Evolutionary conservation across 2,329 filamentous ascomycete species (phyloP), one percentile per base, ranked within the genome.

Genomic region (Claviceps humidiphila): DNA sequence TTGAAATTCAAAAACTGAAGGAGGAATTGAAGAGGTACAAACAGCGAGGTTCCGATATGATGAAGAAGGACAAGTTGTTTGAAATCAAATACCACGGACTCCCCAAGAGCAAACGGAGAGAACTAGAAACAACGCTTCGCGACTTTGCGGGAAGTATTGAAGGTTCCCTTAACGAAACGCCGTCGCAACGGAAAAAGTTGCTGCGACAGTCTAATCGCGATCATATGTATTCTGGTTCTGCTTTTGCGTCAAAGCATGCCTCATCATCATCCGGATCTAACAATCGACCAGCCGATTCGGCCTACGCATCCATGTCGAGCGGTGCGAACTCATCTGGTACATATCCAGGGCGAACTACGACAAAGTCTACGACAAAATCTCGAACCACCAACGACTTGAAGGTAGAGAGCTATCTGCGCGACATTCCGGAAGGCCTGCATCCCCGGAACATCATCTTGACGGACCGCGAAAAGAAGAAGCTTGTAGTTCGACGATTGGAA

Each of bases 1-100:
- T 95, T 26, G 85, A 89, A 62, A 94, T 93, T 63, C 87, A 88
- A 64, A 83, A 81, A 50, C 66, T 94, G 55, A 89, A 84, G 68
- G 81, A 84, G 58, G 81, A 82, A 60, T 61, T 94, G 51, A 84
- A 79, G 60, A 82, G 79, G 51, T 87, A 87, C 56, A 84, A 86
- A 64, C 81, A 80, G 56, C 69, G 78, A 26, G 80, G 84, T 1
- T 80, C 81, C 17, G 75, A 82, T 43, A 78, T 84, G 56, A 68
- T 90, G 49, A 77, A 82, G 38, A 80, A 83, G 47, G 87, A 94
- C 34, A 89, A 87, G 62, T 67, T 94, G 0, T 91, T 95, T 59
- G 89, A 94, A 63, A 81, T 95, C 55, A 84, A 87, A 58, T 77
- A 90, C 34, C 87, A 93, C 59, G 81, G 84, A 0, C 66, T 94